These are phyloP conservation scores for Rugosomyces carneus DNA, from an alignment of 1,284 basidiomycete species.

Conservation along the genomic window DNA sequence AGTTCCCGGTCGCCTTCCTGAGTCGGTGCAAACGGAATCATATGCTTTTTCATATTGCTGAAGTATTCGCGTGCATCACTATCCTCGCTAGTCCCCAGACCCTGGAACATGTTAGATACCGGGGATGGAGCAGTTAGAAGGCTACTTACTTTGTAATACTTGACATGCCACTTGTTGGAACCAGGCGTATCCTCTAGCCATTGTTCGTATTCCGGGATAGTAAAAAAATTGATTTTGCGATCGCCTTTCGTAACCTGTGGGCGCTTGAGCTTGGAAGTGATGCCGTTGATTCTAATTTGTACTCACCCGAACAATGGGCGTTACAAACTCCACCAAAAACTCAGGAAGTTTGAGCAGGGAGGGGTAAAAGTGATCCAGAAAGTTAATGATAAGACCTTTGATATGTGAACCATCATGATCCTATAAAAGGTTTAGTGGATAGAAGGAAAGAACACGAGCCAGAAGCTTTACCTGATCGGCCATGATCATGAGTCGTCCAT, in stretches of 20 bases:
- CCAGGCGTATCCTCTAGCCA: conserved; percentile 85
- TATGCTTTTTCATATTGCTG: conserved; percentile 86
- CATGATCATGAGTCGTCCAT: conserved; percentile 99
- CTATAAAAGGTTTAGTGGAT: conserved; percentile 33
- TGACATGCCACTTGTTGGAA: conserved; percentile 82
- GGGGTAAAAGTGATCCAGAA: conserved; percentile 95
- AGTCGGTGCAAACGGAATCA: conserved; percentile 86
- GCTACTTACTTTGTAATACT: conserved; percentile 92
- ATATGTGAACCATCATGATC: conserved; percentile 99
- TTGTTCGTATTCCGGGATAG: conserved; percentile 93
- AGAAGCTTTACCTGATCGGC: conserved; percentile 80
- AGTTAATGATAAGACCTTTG: conserved; percentile 98
- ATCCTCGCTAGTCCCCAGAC: conserved; percentile 91
- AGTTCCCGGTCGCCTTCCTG: conserved; percentile 82
- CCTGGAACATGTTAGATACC: conserved; percentile 40
- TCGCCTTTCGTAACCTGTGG: conserved; percentile 75
- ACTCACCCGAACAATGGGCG: conserved; percentile 91
- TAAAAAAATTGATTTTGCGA: conserved; percentile 88
- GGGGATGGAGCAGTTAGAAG: neutral
- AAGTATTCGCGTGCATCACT: conserved; percentile 94
- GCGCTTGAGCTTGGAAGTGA: neutral
- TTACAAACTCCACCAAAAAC: conserved; percentile 98
- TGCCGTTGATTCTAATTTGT: neutral
- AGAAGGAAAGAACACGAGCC: neutral
- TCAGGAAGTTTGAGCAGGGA: conserved; percentile 88